A percentile compares a stretch with the other conserved stretches of the same genome.
Evolutionary conservation across 2,329 filamentous ascomycete species (phyloP).

Genomic region (Pestalotiopsis sp.): DNA sequence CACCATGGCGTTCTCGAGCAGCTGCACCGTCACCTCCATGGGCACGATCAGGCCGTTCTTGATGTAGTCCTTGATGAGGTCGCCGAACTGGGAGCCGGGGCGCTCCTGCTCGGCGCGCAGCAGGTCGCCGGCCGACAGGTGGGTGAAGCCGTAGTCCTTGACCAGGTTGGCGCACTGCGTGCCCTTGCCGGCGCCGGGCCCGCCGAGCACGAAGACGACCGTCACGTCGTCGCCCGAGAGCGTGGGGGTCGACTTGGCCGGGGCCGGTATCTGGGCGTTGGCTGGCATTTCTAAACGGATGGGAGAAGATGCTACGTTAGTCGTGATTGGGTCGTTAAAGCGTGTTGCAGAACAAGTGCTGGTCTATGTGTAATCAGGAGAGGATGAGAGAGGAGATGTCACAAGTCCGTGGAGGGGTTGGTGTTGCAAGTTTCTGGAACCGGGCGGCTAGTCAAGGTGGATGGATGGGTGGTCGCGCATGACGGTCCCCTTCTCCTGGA

Average conservation of each 20-base stretch:
- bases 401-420: background rate
- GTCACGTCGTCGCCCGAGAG: conserved; percentile 79
- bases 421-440: background rate
- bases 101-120: conserved; percentile 92
- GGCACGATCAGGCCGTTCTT: conserved; percentile 94
- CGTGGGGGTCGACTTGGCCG: conserved; percentile 63
- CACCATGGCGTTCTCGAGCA: conserved; percentile 93
- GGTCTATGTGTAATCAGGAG: background rate
- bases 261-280: conserved; percentile 47
- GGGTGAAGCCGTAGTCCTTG: conserved; percentile 84
- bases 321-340: background rate
- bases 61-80: conserved; percentile 92
- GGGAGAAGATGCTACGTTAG: background rate
- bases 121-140: conserved; percentile 91
- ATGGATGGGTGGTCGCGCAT: background rate
- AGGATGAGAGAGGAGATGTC: background rate
- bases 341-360: background rate
- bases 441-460: background rate
- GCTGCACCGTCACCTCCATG: conserved; percentile 95
- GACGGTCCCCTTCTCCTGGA: background rate
- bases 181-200: conserved; percentile 93
- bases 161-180: conserved; percentile 93
- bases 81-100: conserved; percentile 82
- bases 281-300: conserved; percentile 40
- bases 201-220: conserved; percentile 96